Conservation (phyloP, 2,329 filamentous ascomycete species). For the Tolypocladium ophioglossoides region DNA sequence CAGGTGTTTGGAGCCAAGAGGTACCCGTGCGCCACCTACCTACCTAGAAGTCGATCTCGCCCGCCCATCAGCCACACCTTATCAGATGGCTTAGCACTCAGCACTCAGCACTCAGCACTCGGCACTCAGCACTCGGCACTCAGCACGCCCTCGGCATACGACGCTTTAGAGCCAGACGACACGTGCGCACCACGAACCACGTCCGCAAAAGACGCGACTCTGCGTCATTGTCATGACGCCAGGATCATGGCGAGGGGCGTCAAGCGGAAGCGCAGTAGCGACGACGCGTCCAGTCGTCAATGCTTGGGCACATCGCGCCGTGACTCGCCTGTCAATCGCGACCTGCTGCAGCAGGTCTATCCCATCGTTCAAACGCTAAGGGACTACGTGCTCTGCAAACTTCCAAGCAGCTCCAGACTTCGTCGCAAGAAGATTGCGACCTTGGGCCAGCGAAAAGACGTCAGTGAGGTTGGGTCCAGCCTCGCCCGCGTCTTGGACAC, state of each 20-base stretch:
- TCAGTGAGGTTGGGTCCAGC: conserved; percentile 23
- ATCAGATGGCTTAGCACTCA: not conserved
- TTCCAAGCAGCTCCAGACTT: conserved; percentile 57
- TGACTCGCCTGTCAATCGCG: conserved; percentile 35
- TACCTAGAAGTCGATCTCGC: not conserved
- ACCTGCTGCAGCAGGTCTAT: conserved; percentile 61
- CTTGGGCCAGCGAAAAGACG: conserved; percentile 23
- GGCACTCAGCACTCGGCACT: too few relatives aligned
- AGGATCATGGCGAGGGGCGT: conserved; percentile 12
- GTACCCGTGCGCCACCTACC: too few relatives aligned
- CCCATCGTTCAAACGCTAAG: conserved; percentile 54
- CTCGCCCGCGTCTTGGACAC: conserved; percentile 56
- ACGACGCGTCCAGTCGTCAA: conserved; percentile 11
- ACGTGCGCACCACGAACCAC: not conserved
- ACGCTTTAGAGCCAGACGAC: not conserved
- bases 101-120: too few relatives aligned
- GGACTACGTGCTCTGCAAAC: conserved; percentile 54
- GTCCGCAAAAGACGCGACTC: not conserved
- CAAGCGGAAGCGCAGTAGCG: conserved; percentile 16
- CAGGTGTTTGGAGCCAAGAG: not conserved
- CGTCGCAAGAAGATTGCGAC: conserved; percentile 45
- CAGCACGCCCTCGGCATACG: too few relatives aligned
- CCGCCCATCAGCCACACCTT: not conserved
- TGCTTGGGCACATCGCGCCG: not conserved
- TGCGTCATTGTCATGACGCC: not conserved